A percentile compares a stretch with the other conserved stretches of the same genome.
phyloP scores from a whole-genome alignment of 768 basidiomycete genomes.

The Podaxis pistillaris region DNA sequence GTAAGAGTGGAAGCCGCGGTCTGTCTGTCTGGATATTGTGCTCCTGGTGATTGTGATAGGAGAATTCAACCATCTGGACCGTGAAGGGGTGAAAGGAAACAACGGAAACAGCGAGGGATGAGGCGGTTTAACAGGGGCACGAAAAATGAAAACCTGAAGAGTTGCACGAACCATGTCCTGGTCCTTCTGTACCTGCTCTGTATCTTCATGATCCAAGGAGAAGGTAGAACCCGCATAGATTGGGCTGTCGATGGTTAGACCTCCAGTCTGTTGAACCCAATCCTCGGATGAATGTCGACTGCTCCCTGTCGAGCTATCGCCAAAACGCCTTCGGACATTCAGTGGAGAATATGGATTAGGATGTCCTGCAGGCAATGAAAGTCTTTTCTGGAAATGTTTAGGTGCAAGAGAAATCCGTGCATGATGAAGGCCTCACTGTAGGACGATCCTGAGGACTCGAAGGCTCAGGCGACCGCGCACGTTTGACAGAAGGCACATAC shows the following conservation, averaged over 20 bases:
- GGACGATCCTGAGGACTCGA: slow-evolving; percentile 48
- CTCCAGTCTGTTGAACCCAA: slow-evolving; percentile 72
- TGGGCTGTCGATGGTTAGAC: slow-evolving; percentile 62
- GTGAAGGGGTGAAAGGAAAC: background rate
- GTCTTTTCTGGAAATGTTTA: slow-evolving; percentile 51
- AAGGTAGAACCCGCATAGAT: slow-evolving; percentile 20
- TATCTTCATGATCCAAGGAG: slow-evolving; percentile 16
- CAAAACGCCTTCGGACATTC: slow-evolving; percentile 14
- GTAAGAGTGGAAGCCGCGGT: slow-evolving; percentile 5
- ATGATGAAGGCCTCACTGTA: slow-evolving; percentile 36
- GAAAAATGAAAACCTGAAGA: slow-evolving; percentile 4
- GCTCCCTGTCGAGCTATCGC: slow-evolving; percentile 29
- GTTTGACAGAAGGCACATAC: slow-evolving; percentile 39
- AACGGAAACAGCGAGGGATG: background rate
- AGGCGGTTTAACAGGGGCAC: slow-evolving; percentile 4
- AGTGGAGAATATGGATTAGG: slow-evolving; percentile 4
- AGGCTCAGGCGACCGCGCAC: slow-evolving; percentile 58
- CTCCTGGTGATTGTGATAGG: background rate
- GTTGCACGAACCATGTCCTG: slow-evolving; percentile 51
- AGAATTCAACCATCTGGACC: slow-evolving; percentile 1
- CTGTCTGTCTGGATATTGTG: background rate
- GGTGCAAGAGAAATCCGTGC: background rate
- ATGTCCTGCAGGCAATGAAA: slow-evolving; percentile 34
- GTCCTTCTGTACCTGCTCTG: slow-evolving; percentile 29
- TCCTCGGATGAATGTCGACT: slow-evolving; percentile 57